A percentile compares a stretch with the other conserved stretches of the same genome.
Conservation (phyloP, 805 yeast species). For the Nakazawaea ernobii region DNA sequence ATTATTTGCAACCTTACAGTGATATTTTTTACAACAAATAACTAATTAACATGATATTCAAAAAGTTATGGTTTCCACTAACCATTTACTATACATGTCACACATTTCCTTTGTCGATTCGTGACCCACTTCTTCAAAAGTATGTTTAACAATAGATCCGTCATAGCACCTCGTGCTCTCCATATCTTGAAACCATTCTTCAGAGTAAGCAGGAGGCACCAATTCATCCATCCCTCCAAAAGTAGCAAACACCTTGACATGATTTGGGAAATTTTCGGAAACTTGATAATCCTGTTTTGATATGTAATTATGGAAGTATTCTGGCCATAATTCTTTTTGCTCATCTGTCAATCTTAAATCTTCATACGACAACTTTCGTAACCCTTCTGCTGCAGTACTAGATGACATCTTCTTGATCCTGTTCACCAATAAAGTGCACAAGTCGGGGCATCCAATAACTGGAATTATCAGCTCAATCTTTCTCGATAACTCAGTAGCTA, state of each 20-base stretch:
- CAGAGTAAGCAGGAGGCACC: slow-evolving; percentile 11
- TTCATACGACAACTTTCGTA: slow-evolving; percentile 11
- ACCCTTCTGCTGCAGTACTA: background rate
- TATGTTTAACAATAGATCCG: slow-evolving; percentile 4
- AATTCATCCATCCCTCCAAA: slow-evolving; percentile 11
- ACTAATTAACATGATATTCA: background rate
- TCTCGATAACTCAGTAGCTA: slow-evolving; percentile 32
- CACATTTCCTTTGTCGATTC: slow-evolving; percentile 11
- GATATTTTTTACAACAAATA: too few relatives aligned
- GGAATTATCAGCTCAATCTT: slow-evolving; percentile 38
- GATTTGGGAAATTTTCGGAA: slow-evolving; percentile 13
- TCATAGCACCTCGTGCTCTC: slow-evolving; percentile 7
- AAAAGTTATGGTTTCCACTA: slow-evolving; percentile 4
- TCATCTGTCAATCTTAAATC: slow-evolving; percentile 11
- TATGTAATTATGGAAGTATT: slow-evolving; percentile 10
- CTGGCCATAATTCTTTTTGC: slow-evolving; percentile 11
- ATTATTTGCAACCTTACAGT: too few relatives aligned
- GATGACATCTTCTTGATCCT: slow-evolving; percentile 22
- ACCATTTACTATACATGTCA: slow-evolving; percentile 7
- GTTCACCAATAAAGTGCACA: slow-evolving; percentile 37
- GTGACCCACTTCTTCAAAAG: slow-evolving; percentile 9
- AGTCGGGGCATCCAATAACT: slow-evolving; percentile 43
- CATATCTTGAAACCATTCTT: slow-evolving; percentile 11
- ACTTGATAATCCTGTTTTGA: slow-evolving; percentile 12
- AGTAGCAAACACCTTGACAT: slow-evolving; percentile 13